Conservation (phyloP, 305 asterid genomes). For the Nicotiana rustica region DNA sequence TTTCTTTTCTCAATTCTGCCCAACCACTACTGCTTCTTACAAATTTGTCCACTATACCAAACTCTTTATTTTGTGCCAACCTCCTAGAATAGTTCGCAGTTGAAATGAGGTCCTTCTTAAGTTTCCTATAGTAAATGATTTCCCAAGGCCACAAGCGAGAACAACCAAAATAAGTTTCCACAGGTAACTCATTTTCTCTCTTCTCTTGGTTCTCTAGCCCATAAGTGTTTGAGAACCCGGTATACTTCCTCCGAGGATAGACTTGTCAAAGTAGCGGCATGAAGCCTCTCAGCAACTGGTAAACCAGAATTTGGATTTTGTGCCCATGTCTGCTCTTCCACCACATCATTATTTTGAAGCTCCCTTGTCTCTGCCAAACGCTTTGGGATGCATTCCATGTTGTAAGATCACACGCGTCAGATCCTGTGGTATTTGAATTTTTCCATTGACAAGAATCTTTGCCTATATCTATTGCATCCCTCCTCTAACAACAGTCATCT, state of each 20-base stretch:
- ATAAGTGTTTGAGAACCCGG: conserved; percentile 56
- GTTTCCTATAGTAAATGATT: conserved; percentile 65
- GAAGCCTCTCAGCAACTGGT: conserved; percentile 36
- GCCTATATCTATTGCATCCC: conserved; percentile 33
- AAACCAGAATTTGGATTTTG: conserved; percentile 29
- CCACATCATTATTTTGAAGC: conserved; percentile 35
- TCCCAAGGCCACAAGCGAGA: conserved; percentile 82
- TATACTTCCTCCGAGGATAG: conserved; percentile 55
- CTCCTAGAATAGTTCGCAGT: conserved; percentile 59
- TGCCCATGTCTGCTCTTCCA: conserved; percentile 33
- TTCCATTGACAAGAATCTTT: conserved; percentile 36
- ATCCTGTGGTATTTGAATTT: conserved; percentile 32
- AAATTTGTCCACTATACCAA: conserved; percentile 65
- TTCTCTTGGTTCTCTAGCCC: conserved; percentile 51
- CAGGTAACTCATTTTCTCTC: conserved; percentile 47
- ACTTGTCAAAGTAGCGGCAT: conserved; percentile 41
- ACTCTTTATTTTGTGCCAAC: conserved; percentile 58
- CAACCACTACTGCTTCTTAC: conserved; percentile 69
- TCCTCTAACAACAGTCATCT: background rate
- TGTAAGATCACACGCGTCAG: conserved; percentile 39
- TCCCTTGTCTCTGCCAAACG: conserved; percentile 34
- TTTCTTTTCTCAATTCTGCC: conserved; percentile 53
- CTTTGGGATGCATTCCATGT: conserved; percentile 35
- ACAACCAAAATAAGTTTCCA: conserved; percentile 62
- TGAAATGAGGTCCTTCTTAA: conserved; percentile 59